Conservation (phyloP, 441 rosid species). For the Pelargonium myrrhifolium region DNA sequence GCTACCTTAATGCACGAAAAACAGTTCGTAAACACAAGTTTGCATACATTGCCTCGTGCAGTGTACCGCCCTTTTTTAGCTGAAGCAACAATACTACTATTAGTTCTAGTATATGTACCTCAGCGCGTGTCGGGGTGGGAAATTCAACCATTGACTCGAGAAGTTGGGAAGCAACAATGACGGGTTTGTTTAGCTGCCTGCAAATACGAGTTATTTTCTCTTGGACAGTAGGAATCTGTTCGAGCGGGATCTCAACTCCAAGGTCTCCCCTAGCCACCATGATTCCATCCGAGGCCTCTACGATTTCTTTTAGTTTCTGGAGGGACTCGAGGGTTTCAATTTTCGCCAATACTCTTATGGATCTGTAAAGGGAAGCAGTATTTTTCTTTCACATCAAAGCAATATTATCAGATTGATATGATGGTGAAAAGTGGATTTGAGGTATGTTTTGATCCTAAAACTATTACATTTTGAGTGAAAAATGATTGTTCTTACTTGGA, state of each 20-base stretch:
- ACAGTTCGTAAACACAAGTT: neutral
- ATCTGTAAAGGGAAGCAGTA: slow-evolving; percentile 24
- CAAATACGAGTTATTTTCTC: slow-evolving; percentile 42
- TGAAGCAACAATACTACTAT: too few relatives aligned
- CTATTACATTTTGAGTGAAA: neutral
- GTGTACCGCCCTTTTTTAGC: too few relatives aligned
- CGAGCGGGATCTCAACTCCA: slow-evolving; percentile 66
- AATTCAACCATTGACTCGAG: slow-evolving; percentile 72
- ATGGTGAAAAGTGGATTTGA: neutral
- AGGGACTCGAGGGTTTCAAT: slow-evolving; percentile 65
- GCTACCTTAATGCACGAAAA: slow-evolving; percentile 44
- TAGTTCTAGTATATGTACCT: slow-evolving; percentile 30
- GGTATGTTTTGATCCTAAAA: neutral
- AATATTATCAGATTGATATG: neutral
- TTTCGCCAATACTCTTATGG: slow-evolving; percentile 57
- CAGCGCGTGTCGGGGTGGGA: slow-evolving; percentile 77
- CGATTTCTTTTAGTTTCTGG: slow-evolving; percentile 50
- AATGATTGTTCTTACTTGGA: slow-evolving; percentile 34
- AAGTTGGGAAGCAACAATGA: slow-evolving; percentile 70
- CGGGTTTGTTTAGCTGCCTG: slow-evolving; percentile 64
- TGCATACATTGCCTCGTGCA: too few relatives aligned
- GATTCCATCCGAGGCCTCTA: slow-evolving; percentile 63
- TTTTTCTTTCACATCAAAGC: neutral
- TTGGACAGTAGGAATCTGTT: slow-evolving; percentile 67
- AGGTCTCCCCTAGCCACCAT: slow-evolving; percentile 82